Evolutionary conservation across 2,329 filamentous ascomycete genomes (phyloP), one percentile per base, ranked within the genome.

Genomic region (Cladosporium sp.): DNA sequence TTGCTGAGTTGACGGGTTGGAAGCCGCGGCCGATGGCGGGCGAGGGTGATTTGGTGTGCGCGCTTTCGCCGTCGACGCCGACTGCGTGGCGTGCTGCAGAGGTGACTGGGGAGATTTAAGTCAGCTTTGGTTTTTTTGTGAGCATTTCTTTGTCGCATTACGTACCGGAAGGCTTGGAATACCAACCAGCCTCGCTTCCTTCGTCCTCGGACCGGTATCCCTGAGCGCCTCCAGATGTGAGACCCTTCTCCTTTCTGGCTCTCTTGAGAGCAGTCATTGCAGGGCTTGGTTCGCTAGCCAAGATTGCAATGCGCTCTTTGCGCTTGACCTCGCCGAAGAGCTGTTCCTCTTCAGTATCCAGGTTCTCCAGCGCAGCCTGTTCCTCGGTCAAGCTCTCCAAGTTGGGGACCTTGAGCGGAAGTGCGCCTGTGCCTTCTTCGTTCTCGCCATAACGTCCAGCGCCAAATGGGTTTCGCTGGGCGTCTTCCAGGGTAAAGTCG

Each of bases 381-480:
- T 87, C 85, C 1, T 79, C 72, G 0, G 79, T 80, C 73, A 93
- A 76, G 60, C 78, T 74, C 32, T 81, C 77, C 58, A 95, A 77
- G 11, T 77, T 69, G 3, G 89, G 86, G 4, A 91, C 80, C 57
- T 80, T 76, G 63, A 76, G 66, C 54, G 77, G 78, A 60, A 78
- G 65, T 11, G 72, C 68, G 35, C 72, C 66, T 38, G 71, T 72
- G 1, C 65, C 69, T 46, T 68, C 64, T 53, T 64, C 63, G n/a
- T 59, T 58, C 38, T 67, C 63, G 18, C 84, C 9, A 76, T 68
- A 61, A 50, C 70, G 67, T n/a, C 76, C 76, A 9, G 68, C 69
- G 0, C 93, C 93, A 63, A 96, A 98, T 0, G 93, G 93, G 64
- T 98, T 98, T 61, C 88, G 85, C 44, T 89, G 79, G 42, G 89